A percentile compares a stretch with the other conserved stretches of the same genome.
phyloP scores from a whole-genome alignment of 306 rosid genomes.

The Begonia peltatifolia region DNA sequence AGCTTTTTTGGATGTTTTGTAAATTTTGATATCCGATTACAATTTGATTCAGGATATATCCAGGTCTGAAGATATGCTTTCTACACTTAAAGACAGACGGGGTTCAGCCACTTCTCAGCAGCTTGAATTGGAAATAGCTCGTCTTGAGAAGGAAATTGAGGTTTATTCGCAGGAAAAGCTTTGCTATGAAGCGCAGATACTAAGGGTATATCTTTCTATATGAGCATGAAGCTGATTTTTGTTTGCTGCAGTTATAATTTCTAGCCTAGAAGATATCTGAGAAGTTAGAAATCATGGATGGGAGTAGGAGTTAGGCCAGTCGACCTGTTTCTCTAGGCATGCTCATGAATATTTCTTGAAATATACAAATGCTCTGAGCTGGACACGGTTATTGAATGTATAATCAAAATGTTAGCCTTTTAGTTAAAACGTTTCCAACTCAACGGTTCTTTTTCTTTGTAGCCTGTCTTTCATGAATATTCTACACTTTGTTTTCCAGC shows the following conservation, averaged over 20 bases:
- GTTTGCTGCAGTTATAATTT: not conserved
- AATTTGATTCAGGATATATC: slow-evolving; percentile 60
- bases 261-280: not conserved
- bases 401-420: too few species aligned
- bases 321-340: too few species aligned
- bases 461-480: too few species aligned
- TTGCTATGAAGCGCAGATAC: slow-evolving; percentile 87
- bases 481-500: too few species aligned
- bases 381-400: too few species aligned
- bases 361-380: too few species aligned
- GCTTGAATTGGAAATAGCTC: slow-evolving; percentile 45
- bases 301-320: not conserved
- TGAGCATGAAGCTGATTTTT: not conserved
- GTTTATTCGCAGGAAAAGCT: slow-evolving; percentile 71
- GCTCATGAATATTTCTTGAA: too few species aligned
- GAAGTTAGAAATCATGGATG: not conserved
- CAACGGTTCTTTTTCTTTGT: too few species aligned
- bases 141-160: slow-evolving; percentile 88
- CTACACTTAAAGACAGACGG: slow-evolving; percentile 68
- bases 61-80: slow-evolving; percentile 73
- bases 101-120: slow-evolving; percentile 54
- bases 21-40: slow-evolving; percentile 3
- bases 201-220: slow-evolving; percentile 40
- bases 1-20: not conserved
- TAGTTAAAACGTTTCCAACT: too few species aligned